Evolutionary conservation across 345 rosid species (phyloP), one percentile per base, ranked within the genome.

Genomic region (Ceriops zippeliana): DNA sequence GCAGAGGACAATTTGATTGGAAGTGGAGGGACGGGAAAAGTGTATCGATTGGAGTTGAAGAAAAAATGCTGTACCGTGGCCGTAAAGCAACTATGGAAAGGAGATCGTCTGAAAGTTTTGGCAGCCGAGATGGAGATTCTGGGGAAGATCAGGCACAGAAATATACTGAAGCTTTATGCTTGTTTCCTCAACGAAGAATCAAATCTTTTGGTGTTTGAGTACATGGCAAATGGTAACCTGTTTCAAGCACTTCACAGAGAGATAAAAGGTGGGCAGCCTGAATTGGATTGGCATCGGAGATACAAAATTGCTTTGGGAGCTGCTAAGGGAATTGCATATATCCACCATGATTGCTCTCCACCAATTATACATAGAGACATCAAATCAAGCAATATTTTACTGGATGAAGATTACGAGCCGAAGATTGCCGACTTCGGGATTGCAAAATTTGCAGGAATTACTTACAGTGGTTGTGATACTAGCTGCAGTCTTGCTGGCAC

Each of bases 341-440:
- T 89, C 73, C 97, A 93, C 65, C 95, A 93, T 66, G 93, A 91
- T 78, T 91, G 93, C 66, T 83, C 76, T 1, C 93, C 97, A 0
- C 86, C 95, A 0, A 82, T 93, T 11, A 84, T 93, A 63, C 98
- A 91, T 49, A 76, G 98, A 61, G 98, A 93, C 70, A 89, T 93
- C 58, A 93, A 93, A 81, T 87, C 96, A 0, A 83, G 96, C 77
- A 89, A 93, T 74, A 89, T 93, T 66, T 77, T 93, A 30, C 96
- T 91, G 6, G 87, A 79, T 17, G 81, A 72, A 5, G 87, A 86
- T 30, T 87, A 82, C 51, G 96, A 85, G 71, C 84, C 98, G 0
- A 93, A 91, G 76, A 78, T 93, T 16, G 93, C 97, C 31, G 97
- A 93, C 75, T 93, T 93, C 52, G 98, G 98, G 49, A 80, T 88